Percentiles rank a stretch among this genome's conserved stretches.
These are phyloP conservation scores for Lepraria neglecta DNA, from an alignment of 495 filamentous ascomycete species.

Conservation along the genomic window DNA sequence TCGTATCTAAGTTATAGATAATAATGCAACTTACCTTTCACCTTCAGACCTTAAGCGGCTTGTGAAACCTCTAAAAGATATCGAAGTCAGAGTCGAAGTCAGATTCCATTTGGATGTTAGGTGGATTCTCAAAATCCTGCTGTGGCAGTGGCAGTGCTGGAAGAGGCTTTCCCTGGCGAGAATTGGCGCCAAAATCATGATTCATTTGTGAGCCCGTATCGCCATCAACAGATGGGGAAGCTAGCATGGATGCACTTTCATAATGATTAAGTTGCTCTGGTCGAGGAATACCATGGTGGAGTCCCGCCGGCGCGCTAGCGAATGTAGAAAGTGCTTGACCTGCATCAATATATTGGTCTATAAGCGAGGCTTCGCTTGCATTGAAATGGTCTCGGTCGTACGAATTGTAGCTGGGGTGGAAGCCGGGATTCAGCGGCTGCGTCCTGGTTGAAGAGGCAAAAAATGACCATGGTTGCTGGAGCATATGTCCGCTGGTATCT, in stretches of 20 bases:
- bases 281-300: not conserved
- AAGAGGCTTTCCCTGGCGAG: not conserved
- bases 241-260: not conserved
- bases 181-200: not conserved
- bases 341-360: not conserved
- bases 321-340: not conserved
- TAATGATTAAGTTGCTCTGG: not conserved
- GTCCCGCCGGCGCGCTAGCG: not conserved
- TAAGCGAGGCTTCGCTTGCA: not conserved
- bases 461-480: not conserved
- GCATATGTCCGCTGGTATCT: not conserved
- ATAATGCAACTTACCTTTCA: too few species aligned
- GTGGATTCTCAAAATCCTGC: too few species aligned
- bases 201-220: not conserved
- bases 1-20: not conserved
- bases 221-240: not conserved
- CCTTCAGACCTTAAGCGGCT: not conserved
- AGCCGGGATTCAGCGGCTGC: not conserved
- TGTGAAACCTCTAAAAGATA: not conserved
- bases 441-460: not conserved
- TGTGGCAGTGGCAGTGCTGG: slow-evolving; percentile 1
- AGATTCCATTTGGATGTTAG: not conserved
- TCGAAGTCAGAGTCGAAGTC: not conserved
- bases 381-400: not conserved
- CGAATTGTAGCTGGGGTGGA: too few species aligned